Percentiles rank a stretch among this genome's conserved stretches.
Conservation (phyloP, 305 asterid species). For the Striga hermonthica region DNA sequence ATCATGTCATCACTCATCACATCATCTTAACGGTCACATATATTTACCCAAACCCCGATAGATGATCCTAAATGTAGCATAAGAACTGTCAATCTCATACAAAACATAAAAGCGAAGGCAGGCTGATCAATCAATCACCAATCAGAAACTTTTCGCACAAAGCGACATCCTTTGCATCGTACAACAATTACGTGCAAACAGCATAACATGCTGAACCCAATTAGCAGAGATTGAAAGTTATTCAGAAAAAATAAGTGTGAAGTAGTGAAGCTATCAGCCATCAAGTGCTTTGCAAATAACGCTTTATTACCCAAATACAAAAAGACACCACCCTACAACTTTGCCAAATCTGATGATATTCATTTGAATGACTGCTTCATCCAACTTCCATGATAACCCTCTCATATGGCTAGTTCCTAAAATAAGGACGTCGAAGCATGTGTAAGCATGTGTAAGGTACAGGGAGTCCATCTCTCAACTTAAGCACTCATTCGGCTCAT, state of each 20-base stretch:
- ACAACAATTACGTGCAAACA: constrained; percentile 15
- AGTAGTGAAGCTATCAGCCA: constrained; percentile 14
- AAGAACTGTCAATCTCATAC: constrained; percentile 20
- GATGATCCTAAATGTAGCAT: constrained; percentile 16
- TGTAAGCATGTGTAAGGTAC: constrained; percentile 14
- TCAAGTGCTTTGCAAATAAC: constrained; percentile 25
- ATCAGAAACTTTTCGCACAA: constrained; percentile 20
- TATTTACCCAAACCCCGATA: constrained; percentile 10
- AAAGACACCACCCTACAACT: constrained; percentile 3
- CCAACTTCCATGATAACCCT: constrained; percentile 29
- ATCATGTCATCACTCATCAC: constrained; percentile 16
- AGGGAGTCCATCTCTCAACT: constrained; percentile 10
- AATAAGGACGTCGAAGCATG: constrained; percentile 19
- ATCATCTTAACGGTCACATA: constrained; percentile 25
- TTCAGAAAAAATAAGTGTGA: not conserved
- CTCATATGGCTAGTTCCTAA: constrained; percentile 25
- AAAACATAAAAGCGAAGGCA: constrained; percentile 17
- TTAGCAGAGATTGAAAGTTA: constrained; percentile 16
- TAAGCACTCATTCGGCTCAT: constrained; percentile 19
- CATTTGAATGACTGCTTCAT: constrained; percentile 15
- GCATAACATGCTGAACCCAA: not conserved
- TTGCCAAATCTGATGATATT: constrained; percentile 24
- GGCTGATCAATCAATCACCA: constrained; percentile 12
- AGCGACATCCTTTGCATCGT: constrained; percentile 8
- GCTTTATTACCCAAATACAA: constrained; percentile 22